Base-by-base conservation (phyloP, 768 basidiomycete genomes). In the Russula brevipes region DNA sequence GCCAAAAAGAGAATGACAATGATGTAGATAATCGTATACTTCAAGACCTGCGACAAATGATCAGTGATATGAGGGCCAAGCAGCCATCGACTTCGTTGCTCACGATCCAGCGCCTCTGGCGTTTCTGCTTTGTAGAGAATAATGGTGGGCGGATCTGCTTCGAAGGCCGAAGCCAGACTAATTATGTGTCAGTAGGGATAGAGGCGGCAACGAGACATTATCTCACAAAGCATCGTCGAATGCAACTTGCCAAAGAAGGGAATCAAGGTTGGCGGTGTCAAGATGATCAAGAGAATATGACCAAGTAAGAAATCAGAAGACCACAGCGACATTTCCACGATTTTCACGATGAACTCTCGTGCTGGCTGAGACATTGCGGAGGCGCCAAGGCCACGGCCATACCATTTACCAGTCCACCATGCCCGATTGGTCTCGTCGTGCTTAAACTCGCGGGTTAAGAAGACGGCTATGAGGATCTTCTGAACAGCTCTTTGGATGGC, bases 321-420 rank as follows among this genome's bases (percentile, higher is more conserved):
- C 90, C 96, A 98, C 24, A 98, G 74, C 49, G 91, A 91, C 73
- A 98, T 79, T 76, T 98, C 97, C 69, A 98, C 92, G 65, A 94
- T 90, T 82, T 99, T 99, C 78, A 98, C 96, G 66, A 98, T 77
- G 70, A 93, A 98, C 79, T 98, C 97, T 72, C 97, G 89, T 35
- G 90, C 93, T 56, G 96, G 96, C 73, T 98, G 97, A n/a, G 93
- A 94, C 85, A 96, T 91, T 47, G 88, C 94, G 73, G 93, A 88
- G 5, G 84, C 71, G 47, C 96, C 95, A 31, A 99, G 82, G 4
- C 94, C 94, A 55, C 94, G 87, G 47, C 95, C 95, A 73, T 94
- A 96, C 97, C 97, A 98, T 72, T 87, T 81, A 52, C 94, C 95
- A 38, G 95, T 96, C 97, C 97, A 99, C 96, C 96, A 99, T 7